Evolutionary conservation across 306 rosid genomes (phyloP).

Genomic region (Senna siamea): DNA sequence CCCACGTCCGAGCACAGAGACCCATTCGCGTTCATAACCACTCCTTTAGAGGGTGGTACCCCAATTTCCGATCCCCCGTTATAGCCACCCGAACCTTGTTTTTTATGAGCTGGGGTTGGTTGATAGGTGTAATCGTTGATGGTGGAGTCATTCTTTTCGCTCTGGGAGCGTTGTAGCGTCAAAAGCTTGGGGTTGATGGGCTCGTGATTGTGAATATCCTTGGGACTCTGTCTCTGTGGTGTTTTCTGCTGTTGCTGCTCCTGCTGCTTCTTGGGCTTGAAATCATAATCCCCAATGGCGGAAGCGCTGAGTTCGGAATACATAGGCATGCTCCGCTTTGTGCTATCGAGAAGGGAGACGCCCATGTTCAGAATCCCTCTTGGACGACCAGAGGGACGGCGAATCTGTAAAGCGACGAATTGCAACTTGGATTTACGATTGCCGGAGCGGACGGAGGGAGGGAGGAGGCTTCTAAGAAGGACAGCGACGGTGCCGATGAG

Average conservation of each 20-base stretch:
- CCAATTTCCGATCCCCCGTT: conserved; percentile 38
- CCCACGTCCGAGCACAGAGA: conserved; percentile 67
- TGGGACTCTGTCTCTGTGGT: background rate
- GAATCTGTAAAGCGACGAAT: conserved; percentile 64
- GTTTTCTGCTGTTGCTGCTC: too few species aligned
- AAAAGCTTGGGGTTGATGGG: conserved; percentile 3
- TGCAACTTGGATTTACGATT: conserved; percentile 54
- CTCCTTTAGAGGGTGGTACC: background rate
- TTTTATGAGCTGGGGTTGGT: conserved; percentile 4
- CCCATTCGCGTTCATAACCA: conserved; percentile 36
- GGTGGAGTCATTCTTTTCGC: conserved; percentile 46
- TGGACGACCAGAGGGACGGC: conserved; percentile 75
- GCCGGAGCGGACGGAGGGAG: conserved; percentile 15
- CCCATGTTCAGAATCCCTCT: conserved; percentile 77
- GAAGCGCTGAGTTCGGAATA: conserved; percentile 69
- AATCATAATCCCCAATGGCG: conserved; percentile 40
- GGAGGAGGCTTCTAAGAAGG: conserved; percentile 49
- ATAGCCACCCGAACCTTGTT: background rate
- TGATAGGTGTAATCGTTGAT: conserved; percentile 19
- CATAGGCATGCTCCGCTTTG: conserved; percentile 70
- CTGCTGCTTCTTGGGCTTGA: conserved; percentile 7
- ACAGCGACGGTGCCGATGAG: conserved; percentile 65
- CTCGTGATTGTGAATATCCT: background rate
- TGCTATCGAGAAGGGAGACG: conserved; percentile 52
- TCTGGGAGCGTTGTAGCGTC: conserved; percentile 46